Conservation (phyloP, 2,329 filamentous ascomycete genomes). For the Periconia sp. region DNA sequence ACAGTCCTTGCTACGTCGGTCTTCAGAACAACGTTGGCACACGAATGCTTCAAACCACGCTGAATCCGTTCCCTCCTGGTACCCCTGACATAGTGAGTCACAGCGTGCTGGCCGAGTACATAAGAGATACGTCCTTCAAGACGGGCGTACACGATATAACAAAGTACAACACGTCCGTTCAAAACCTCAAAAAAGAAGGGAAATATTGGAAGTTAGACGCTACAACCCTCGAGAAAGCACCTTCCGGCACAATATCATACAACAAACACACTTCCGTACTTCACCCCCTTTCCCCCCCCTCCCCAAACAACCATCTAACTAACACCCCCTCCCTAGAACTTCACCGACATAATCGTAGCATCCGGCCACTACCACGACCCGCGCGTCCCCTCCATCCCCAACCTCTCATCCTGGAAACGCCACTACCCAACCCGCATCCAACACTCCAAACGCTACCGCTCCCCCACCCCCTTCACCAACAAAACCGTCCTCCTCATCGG, state of each 20-base stretch:
- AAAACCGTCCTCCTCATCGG: conserved; percentile 62
- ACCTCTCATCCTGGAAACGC: conserved; percentile 50
- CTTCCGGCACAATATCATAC: conserved; percentile 6
- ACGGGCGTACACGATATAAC: conserved; percentile 56
- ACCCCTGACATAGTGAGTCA: conserved; percentile 64
- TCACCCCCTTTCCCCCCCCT: background rate
- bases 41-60: conserved; percentile 51
- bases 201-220: conserved; percentile 57
- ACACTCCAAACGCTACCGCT: conserved; percentile 57
- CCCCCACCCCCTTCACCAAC: conserved; percentile 51
- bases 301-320: too few species aligned
- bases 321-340: conserved; percentile 24
- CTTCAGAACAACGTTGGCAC: conserved; percentile 59
- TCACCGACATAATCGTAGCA: conserved; percentile 57
- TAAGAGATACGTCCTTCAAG: conserved; percentile 58
- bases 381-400: conserved; percentile 52
- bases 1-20: conserved; percentile 55
- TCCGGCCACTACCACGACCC: conserved; percentile 58
- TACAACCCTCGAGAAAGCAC: conserved; percentile 41
- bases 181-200: conserved; percentile 51
- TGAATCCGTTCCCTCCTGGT: conserved; percentile 59
- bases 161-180: conserved; percentile 62
- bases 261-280: conserved; percentile 12
- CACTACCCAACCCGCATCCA: conserved; percentile 49
- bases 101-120: conserved; percentile 58